Evolutionary conservation across 1,284 basidiomycete species (phyloP).

Genomic region (Hemileia vastatrix): DNA sequence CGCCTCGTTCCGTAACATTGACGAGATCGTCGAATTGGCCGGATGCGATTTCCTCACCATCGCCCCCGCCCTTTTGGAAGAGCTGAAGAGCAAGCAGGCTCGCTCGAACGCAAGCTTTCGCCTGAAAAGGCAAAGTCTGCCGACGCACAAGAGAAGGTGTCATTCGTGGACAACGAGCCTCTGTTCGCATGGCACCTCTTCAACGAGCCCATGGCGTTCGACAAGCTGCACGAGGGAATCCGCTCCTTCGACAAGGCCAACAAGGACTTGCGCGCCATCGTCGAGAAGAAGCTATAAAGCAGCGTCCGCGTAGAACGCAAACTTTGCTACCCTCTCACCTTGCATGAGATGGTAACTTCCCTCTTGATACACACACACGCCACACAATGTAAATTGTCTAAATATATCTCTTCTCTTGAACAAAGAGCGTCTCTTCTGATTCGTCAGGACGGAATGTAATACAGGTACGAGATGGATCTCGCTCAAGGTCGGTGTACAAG

Average conservation of each 20-base stretch:
- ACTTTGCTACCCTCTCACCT: too few species aligned
- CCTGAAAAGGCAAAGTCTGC: conserved; percentile 55
- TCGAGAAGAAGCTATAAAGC: too few species aligned
- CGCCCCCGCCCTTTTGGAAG: conserved; percentile 76
- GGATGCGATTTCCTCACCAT: conserved; percentile 97
- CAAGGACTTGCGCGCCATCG: background rate
- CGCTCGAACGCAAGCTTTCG: conserved; percentile 76
- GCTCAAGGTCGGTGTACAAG: too few species aligned
- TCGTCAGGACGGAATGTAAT: too few species aligned
- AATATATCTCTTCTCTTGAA: too few species aligned
- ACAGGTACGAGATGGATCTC: too few species aligned
- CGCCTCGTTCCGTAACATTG: conserved; percentile 94
- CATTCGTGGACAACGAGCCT: conserved; percentile 81
- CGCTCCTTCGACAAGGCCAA: background rate
- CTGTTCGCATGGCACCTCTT: conserved; percentile 89
- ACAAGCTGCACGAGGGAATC: conserved; percentile 69
- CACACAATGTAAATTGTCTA: too few species aligned
- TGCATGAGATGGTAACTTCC: too few species aligned
- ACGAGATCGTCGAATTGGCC: conserved; percentile 90
- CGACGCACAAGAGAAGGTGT: conserved; percentile 64
- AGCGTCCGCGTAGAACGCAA: too few species aligned
- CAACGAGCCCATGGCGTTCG: conserved; percentile 86
- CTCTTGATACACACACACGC: too few species aligned
- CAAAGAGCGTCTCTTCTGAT: too few species aligned
- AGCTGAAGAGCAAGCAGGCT: conserved; percentile 69